These are phyloP conservation scores for Phytophthora boehmeriae DNA, from an alignment of 352 stramenopile genomes.

Conservation along the genomic window DNA sequence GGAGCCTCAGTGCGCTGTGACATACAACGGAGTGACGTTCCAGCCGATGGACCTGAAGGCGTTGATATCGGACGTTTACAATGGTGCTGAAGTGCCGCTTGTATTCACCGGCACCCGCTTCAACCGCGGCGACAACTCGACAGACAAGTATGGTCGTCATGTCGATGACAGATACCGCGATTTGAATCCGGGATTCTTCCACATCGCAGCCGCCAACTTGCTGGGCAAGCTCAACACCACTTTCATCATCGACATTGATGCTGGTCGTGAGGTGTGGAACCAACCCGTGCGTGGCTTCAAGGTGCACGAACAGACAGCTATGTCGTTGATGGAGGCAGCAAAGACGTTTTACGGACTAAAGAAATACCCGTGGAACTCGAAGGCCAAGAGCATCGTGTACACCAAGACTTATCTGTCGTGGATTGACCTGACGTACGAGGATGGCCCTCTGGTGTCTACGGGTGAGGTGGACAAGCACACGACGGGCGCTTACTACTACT, in stretches of 20 bases:
- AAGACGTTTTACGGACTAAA: slow-evolving; percentile 20
- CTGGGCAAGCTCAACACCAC: slow-evolving; percentile 27
- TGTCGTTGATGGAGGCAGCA: slow-evolving; percentile 18
- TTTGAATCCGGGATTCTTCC: slow-evolving; percentile 32
- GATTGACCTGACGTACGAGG: slow-evolving; percentile 25
- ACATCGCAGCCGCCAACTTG: slow-evolving; percentile 35
- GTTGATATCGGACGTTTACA: too few species aligned
- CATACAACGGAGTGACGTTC: too few species aligned
- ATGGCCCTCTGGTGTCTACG: slow-evolving; percentile 15
- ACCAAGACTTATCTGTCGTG: slow-evolving; percentile 33
- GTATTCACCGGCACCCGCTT: slow-evolving; percentile 34
- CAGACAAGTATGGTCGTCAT: slow-evolving; percentile 38
- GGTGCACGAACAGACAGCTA: slow-evolving; percentile 13
- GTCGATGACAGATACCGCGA: slow-evolving; percentile 29
- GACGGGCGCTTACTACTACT: slow-evolving; percentile 15
- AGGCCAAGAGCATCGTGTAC: too few species aligned
- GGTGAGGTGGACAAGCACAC: slow-evolving; percentile 10
- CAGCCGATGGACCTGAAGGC: too few species aligned
- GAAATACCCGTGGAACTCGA: slow-evolving; percentile 44
- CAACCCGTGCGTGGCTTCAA: too few species aligned
- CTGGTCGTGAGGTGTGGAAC: slow-evolving; percentile 41
- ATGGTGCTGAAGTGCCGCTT: slow-evolving; percentile 15
- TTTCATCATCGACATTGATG: slow-evolving; percentile 36
- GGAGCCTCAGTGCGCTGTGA: slow-evolving; percentile 28
- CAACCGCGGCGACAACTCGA: slow-evolving; percentile 5